Evolutionary conservation across 2,329 filamentous ascomycete species (phyloP).

Genomic region (Aspergillus pseudonomiae): DNA sequence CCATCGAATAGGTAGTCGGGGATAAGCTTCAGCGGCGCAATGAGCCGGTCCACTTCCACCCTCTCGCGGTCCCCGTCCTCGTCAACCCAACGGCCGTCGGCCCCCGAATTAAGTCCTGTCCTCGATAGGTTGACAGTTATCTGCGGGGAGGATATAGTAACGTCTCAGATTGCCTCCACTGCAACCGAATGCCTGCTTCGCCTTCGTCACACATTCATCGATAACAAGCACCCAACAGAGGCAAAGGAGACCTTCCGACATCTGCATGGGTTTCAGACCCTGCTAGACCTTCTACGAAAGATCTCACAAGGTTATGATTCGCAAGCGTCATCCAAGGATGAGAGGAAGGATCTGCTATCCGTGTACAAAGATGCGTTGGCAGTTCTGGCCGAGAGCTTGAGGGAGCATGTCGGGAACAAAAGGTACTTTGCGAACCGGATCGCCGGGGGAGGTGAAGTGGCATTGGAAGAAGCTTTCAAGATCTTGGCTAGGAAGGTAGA

Average conservation of each 20-base stretch:
- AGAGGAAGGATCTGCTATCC: constrained; percentile 69
- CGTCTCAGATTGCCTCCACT: constrained; percentile 39
- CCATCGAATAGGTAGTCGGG: constrained; percentile 35
- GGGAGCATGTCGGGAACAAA: constrained; percentile 80
- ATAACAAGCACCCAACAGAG: constrained; percentile 51
- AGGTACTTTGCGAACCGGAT: constrained; percentile 81
- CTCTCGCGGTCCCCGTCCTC: constrained; percentile 33
- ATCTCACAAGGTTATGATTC: constrained; percentile 75
- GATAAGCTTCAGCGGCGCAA: constrained; percentile 37
- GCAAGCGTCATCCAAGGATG: constrained; percentile 60
- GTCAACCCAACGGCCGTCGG: constrained; percentile 38
- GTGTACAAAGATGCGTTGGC: constrained; percentile 61
- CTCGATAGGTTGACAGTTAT: constrained; percentile 41
- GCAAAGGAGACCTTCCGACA: constrained; percentile 82
- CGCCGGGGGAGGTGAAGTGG: constrained; percentile 76
- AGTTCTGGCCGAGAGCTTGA: constrained; percentile 74
- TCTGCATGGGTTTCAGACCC: constrained; percentile 73
- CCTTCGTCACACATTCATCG: constrained; percentile 67
- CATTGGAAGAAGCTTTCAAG: constrained; percentile 70
- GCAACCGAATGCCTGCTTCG: constrained; percentile 63
- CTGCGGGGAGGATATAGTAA: constrained; percentile 32
- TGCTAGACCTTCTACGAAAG: constrained; percentile 70
- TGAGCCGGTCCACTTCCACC: constrained; percentile 34
- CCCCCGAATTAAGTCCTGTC: constrained; percentile 40
- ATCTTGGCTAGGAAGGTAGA: constrained; percentile 64